Base-by-base conservation (phyloP, 2,329 filamentous ascomycete genomes). In the Fonsecaea pedrosoi region DNA sequence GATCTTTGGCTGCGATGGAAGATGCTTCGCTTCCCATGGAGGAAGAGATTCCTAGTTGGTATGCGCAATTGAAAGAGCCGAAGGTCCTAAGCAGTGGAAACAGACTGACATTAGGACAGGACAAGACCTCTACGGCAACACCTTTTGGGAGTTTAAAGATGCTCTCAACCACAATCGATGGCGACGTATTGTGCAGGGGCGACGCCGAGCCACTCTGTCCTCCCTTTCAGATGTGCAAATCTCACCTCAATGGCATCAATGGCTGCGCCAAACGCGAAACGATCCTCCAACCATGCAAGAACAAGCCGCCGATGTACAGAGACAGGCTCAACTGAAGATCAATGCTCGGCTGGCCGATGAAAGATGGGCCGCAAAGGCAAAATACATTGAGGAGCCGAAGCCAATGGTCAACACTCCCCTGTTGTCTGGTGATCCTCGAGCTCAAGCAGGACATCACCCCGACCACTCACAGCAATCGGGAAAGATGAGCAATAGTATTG, bases 91-190 rank as follows among this genome's bases (percentile, higher is more conserved):
- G 60, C 38, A 63, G 34, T 62, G 58, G 58, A 61, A 15, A 48
- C 7, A 9, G 12, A 42, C 60, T 62, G 53, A 62, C 40, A 40
- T 63, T 13, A 42, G 66, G 45, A 37, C 73, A 87, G 87, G 87
- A 74, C 81, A 82, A 71, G 87, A 90, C 76, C 81, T 90, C 56
- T 76, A 82, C 21, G 87, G 87, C 68, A 89, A 89, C 77, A 89
- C 87, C 9, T 90, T 84, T 76, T 90, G 87, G 87, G 87, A 89
- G 73, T 89, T 89, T 77, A 86, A 85, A 73, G 86, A 88, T 73
- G 78, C 80, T 18, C 68, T 86, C 63, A 85, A 86, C 70, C 76
- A 83, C 45, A 77, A 80, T 48, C 82, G 86, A 53, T 80, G 81
- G 68, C 83, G 87, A 42, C 81, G 87, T 35, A 89, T 89, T 18